Conservation (phyloP, 345 rosid genomes). For the Combretum micranthum region DNA sequence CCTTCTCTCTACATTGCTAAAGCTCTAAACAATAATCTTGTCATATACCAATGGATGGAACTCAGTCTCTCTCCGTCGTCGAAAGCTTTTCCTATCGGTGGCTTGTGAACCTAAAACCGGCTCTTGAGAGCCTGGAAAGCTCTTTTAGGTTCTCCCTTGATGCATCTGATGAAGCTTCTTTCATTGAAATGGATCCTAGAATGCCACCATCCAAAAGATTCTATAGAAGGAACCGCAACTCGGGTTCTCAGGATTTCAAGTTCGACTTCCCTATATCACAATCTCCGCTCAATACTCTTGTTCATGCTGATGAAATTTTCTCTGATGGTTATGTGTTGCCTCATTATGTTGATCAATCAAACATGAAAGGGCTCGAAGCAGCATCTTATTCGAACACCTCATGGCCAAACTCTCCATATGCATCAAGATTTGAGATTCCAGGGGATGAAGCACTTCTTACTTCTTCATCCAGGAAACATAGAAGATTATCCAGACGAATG, state of each 20-base stretch:
- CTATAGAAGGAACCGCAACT: slow-evolving; percentile 22
- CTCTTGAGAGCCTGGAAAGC: slow-evolving; percentile 38
- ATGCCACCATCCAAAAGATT: slow-evolving; percentile 93
- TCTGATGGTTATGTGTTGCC: slow-evolving; percentile 77
- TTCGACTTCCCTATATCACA: slow-evolving; percentile 59
- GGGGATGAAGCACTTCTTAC: slow-evolving; percentile 17
- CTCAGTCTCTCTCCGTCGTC: slow-evolving; percentile 63
- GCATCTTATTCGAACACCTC: slow-evolving; percentile 17
- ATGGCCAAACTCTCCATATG: slow-evolving; percentile 19
- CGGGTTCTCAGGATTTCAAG: slow-evolving; percentile 57
- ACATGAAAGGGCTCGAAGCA: slow-evolving; percentile 22
- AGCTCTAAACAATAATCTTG: no score
- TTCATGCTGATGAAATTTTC: slow-evolving; percentile 88
- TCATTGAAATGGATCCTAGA: slow-evolving; percentile 99
- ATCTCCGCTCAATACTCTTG: slow-evolving; percentile 35
- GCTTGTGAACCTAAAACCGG: slow-evolving; percentile 68
- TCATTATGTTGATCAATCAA: slow-evolving; percentile 29
- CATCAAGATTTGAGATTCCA: slow-evolving; percentile 15
- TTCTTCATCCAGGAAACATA: slow-evolving; percentile 31
- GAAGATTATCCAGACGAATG: slow-evolving; percentile 43
- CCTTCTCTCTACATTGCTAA: no score
- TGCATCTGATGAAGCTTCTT: slow-evolving; percentile 54
- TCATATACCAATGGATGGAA: slow-evolving; percentile 33
- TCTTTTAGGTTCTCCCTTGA: slow-evolving; percentile 51
- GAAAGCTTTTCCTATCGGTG: slow-evolving; percentile 94